These are phyloP conservation scores for Kalmusia sp. DNA, from an alignment of 2,329 filamentous ascomycete species.

Conservation along the genomic window DNA sequence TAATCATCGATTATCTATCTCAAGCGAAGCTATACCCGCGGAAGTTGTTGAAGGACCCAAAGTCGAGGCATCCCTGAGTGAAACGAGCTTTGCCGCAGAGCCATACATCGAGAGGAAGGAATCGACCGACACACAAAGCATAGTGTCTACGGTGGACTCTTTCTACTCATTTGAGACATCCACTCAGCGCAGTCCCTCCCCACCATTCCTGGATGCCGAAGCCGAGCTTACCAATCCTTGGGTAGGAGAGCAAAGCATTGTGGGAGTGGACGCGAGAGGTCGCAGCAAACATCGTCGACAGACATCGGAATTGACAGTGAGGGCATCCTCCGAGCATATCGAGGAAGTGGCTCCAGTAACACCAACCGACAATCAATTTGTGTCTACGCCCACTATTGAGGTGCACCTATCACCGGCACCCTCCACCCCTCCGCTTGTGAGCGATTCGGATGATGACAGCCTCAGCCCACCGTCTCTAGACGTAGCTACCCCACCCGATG, in stretches of 20 bases:
- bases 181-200: slow-evolving; percentile 32
- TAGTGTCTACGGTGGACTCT: slow-evolving; percentile 44
- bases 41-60: slow-evolving; percentile 17
- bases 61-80: slow-evolving; percentile 11
- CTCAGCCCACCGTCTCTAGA: slow-evolving; percentile 47
- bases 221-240: slow-evolving; percentile 37
- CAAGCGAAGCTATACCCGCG: slow-evolving; percentile 30
- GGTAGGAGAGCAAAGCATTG: slow-evolving; percentile 18
- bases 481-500: slow-evolving; percentile 49
- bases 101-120: slow-evolving; percentile 29
- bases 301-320: slow-evolving; percentile 45
- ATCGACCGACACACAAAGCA: slow-evolving; percentile 38
- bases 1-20: slow-evolving; percentile 15
- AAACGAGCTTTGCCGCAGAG: slow-evolving; percentile 12
- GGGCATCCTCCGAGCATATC: slow-evolving; percentile 21
- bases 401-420: slow-evolving; percentile 41
- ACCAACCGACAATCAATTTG: slow-evolving; percentile 27
- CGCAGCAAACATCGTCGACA: slow-evolving; percentile 44
- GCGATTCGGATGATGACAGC: slow-evolving; percentile 53
- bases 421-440: slow-evolving; percentile 54
- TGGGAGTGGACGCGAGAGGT: slow-evolving; percentile 29
- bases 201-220: slow-evolving; percentile 41
- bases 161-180: slow-evolving; percentile 45
- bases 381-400: slow-evolving; percentile 25
- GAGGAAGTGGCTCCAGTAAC: slow-evolving; percentile 27